Percentiles rank a stretch among this genome's conserved stretches.
Conservation (phyloP, 2,329 filamentous ascomycete genomes). For the Hypocrella siamensis region DNA sequence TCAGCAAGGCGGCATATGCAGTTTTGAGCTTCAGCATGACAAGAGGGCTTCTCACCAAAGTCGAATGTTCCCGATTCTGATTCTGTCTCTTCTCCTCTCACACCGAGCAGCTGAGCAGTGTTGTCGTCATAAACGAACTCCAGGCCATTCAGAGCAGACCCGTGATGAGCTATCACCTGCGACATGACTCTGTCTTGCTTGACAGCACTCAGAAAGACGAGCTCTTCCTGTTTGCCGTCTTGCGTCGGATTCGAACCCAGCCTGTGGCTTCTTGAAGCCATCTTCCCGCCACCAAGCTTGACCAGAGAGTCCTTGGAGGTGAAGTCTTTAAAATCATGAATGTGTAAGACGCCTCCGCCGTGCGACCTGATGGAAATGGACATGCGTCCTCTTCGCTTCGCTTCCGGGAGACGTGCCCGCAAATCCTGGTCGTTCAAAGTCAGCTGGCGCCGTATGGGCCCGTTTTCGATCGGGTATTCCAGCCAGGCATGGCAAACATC, state of each 20-base stretch:
- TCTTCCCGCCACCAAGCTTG: constrained; percentile 54
- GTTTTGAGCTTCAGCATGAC: background rate
- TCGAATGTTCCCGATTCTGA: constrained; percentile 58
- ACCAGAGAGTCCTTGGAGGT: constrained; percentile 56
- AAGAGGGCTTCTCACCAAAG: constrained; percentile 40
- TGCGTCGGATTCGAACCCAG: constrained; percentile 59
- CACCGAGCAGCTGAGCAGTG: constrained; percentile 75
- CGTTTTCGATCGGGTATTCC: constrained; percentile 55
- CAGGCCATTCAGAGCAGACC: constrained; percentile 62
- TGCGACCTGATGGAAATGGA: constrained; percentile 62
- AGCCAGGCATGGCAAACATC: constrained; percentile 67
- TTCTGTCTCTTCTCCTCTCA: constrained; percentile 52
- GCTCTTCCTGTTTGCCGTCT: constrained; percentile 52
- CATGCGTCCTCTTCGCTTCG: constrained; percentile 55
- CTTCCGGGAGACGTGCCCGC: constrained; percentile 53
- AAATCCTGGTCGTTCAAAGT: constrained; percentile 61
- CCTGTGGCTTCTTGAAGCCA: constrained; percentile 60
- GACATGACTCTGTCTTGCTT: constrained; percentile 59
- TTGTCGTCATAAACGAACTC: constrained; percentile 89
- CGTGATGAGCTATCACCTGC: constrained; percentile 62
- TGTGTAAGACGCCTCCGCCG: constrained; percentile 54
- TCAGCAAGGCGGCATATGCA: background rate
- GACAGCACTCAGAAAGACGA: constrained; percentile 56
- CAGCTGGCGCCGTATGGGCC: constrained; percentile 53
- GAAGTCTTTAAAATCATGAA: constrained; percentile 62